phyloP scores from a whole-genome alignment of 768 basidiomycete species.

The Kwoniella shandongensis region DNA sequence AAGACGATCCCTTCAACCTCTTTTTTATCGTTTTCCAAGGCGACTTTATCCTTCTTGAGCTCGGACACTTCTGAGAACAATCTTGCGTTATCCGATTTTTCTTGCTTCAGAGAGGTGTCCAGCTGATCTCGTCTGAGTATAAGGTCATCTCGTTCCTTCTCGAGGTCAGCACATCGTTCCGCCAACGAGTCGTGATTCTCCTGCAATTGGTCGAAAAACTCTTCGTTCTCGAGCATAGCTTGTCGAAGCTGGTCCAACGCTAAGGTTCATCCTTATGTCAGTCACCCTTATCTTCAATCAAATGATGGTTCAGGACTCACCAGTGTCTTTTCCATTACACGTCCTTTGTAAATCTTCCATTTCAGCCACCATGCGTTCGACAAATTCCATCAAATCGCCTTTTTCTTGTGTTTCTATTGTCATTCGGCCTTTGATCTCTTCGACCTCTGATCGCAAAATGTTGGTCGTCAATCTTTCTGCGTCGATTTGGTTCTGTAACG shows the following conservation, averaged over 20 bases:
- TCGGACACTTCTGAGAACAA: too few species aligned
- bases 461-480: conserved; percentile 17
- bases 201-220: conserved; percentile 30
- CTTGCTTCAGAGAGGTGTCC: too few species aligned
- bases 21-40: background rate
- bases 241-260: conserved; percentile 13
- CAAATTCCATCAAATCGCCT: conserved; percentile 4
- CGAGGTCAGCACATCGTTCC: conserved; percentile 17
- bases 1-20: conserved; percentile 8
- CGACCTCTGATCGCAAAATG: conserved; percentile 4
- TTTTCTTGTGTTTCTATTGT: conserved; percentile 11
- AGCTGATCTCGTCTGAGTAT: background rate
- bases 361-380: background rate
- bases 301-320: too few species aligned
- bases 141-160: conserved; percentile 14
- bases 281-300: too few species aligned
- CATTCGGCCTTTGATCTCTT: background rate
- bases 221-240: conserved; percentile 35
- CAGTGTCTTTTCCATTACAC: conserved; percentile 3
- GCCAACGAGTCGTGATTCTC: conserved; percentile 27
- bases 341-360: conserved; percentile 3
- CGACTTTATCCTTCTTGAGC: background rate
- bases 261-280: conserved; percentile 10
- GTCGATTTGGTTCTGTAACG: conserved; percentile 20
- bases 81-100: too few species aligned